Conservation (phyloP, 768 basidiomycete genomes). For the Kondoa malvinella region DNA sequence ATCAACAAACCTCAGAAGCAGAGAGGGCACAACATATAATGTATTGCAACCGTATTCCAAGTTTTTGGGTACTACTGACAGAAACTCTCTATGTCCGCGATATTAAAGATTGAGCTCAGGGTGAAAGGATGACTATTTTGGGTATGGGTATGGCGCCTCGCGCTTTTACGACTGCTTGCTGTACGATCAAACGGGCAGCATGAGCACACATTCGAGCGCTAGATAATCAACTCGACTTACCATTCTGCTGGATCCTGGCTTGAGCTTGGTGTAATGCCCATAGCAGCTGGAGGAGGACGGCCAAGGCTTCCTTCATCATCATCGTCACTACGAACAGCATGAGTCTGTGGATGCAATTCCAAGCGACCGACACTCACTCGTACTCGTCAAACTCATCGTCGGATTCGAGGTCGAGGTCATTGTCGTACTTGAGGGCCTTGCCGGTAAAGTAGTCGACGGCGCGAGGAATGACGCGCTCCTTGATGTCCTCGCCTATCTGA, state of each 20-base stretch:
- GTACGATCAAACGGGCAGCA: too few relatives aligned
- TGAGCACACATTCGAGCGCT: too few relatives aligned
- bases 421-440: conserved; percentile 11
- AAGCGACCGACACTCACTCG: conserved; percentile 9
- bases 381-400: conserved; percentile 14
- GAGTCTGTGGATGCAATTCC: conserved; percentile 14
- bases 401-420: not conserved
- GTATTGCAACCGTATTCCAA: too few relatives aligned
- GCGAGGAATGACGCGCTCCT: conserved; percentile 52
- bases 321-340: conserved; percentile 39
- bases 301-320: conserved; percentile 48
- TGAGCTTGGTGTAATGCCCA: conserved; percentile 23
- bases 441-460: conserved; percentile 73
- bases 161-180: too few relatives aligned
- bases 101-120: too few relatives aligned
- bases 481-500: conserved; percentile 43
- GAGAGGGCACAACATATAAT: too few relatives aligned
- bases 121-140: too few relatives aligned
- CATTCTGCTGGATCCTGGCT: conserved; percentile 60
- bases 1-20: too few relatives aligned
- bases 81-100: too few relatives aligned
- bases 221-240: not conserved
- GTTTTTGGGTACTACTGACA: too few relatives aligned
- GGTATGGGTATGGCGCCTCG: too few relatives aligned
- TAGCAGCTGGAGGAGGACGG: conserved; percentile 26